A percentile compares a stretch with the other conserved stretches of the same genome.
Conservation (phyloP, 2,329 filamentous ascomycete genomes). For the Plectosphaerella plurivora region DNA sequence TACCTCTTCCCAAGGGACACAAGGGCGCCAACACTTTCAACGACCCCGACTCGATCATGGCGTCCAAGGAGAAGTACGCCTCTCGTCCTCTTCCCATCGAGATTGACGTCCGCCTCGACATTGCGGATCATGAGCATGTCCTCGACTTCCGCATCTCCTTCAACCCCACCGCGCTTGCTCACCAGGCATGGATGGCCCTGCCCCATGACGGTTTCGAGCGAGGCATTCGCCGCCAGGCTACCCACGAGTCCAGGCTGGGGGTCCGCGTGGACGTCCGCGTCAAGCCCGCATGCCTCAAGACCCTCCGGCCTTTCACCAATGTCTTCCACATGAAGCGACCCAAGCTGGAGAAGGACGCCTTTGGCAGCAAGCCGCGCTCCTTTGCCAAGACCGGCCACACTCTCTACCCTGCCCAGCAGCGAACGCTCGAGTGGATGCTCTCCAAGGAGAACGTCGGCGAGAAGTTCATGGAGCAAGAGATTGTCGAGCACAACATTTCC, state of each 20-base stretch:
- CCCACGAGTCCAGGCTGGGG: background rate
- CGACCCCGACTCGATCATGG: background rate
- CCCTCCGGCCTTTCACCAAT: conserved; percentile 23
- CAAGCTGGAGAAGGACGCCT: background rate
- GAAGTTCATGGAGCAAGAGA: conserved; percentile 29
- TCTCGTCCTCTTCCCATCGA: background rate
- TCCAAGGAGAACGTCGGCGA: conserved; percentile 10
- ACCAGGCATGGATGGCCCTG: conserved; percentile 11
- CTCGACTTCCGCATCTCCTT: conserved; percentile 8
- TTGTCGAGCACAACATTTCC: conserved; percentile 29
- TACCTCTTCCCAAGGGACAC: background rate
- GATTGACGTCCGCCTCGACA: background rate
- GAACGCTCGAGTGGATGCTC: conserved; percentile 20
- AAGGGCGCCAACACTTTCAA: background rate
- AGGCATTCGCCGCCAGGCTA: background rate
- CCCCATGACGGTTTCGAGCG: background rate
- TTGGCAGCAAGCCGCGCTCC: conserved; percentile 5
- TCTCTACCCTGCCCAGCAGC: conserved; percentile 15
- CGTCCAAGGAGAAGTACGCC: background rate
- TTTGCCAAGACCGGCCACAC: conserved; percentile 7
- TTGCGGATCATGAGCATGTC: background rate
- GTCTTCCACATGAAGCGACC: conserved; percentile 3
- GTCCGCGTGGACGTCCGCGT: conserved; percentile 3
- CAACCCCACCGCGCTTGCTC: conserved; percentile 11
- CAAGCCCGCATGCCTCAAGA: conserved; percentile 8